Conservation (phyloP, 140 eudicot genomes). For the Oenanthe javanica region DNA sequence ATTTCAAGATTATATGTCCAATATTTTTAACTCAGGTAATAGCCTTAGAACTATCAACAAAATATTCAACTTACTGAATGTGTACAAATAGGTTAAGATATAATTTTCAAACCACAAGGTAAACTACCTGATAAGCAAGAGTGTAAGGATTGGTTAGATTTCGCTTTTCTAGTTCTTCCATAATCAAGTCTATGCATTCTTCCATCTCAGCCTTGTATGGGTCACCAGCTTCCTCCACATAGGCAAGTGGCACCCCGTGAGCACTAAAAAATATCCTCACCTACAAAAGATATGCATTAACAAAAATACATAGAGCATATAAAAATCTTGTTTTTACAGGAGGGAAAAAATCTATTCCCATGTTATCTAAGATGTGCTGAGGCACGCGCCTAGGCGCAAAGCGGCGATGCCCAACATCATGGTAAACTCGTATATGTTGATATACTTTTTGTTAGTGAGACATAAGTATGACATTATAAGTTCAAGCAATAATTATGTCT, state of each 20-base stretch:
- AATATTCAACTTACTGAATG: not conserved
- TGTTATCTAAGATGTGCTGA: not conserved
- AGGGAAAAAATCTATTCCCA: not conserved
- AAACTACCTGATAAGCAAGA: constrained; percentile 91
- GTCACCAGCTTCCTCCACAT: constrained; percentile 99
- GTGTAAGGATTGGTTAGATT: constrained; percentile 57
- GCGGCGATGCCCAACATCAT: not conserved
- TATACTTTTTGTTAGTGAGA: not conserved
- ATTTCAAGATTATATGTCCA: no score
- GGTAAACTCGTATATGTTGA: not conserved
- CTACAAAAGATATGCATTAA: constrained; percentile 26
- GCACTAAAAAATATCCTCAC: constrained; percentile 98
- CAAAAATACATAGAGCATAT: not conserved
- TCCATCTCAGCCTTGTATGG: constrained; percentile 99
- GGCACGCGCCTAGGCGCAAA: not conserved
- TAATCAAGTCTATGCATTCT: constrained; percentile 94
- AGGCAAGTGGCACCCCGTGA: constrained; percentile 98
- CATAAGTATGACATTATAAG: not conserved
- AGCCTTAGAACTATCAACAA: not conserved
- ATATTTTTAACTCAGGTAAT: no score
- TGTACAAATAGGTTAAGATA: not conserved
- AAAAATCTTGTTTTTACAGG: not conserved
- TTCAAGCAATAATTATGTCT: not conserved
- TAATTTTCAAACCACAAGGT: not conserved
- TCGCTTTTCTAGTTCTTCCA: constrained; percentile 93